Conservation (phyloP, 257 asterid genomes). For the Forsythia suspensa region DNA sequence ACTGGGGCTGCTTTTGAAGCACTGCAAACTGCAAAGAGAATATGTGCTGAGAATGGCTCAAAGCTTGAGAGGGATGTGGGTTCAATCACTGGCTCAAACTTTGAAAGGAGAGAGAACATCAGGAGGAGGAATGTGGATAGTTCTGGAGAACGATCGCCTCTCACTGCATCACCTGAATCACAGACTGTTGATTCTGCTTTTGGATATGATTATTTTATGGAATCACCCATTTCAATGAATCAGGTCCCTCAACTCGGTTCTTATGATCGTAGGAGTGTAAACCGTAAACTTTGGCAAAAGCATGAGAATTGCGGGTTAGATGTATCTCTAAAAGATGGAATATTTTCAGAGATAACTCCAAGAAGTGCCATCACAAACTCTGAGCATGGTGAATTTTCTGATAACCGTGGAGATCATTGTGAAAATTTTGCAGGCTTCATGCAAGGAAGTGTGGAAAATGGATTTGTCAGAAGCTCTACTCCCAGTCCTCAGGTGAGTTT, state of each 20-base stretch:
- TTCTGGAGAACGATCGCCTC: conserved; percentile 57
- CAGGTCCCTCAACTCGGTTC: conserved; percentile 35
- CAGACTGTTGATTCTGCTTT: conserved; percentile 62
- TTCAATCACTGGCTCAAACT: conserved; percentile 52
- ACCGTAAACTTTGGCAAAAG: conserved; percentile 73
- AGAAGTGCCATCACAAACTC: conserved; percentile 39
- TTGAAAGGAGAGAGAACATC: conserved; percentile 40
- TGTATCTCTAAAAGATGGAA: conserved; percentile 87
- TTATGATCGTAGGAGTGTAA: conserved; percentile 59
- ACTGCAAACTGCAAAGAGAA: conserved; percentile 66
- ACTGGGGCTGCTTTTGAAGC: conserved; percentile 94
- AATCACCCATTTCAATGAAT: conserved; percentile 66
- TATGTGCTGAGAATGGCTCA: conserved; percentile 46
- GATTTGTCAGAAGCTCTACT: conserved; percentile 50
- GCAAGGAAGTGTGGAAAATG: conserved; percentile 41
- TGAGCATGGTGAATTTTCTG: conserved; percentile 44
- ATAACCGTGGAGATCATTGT: conserved; percentile 31
- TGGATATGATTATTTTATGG: conserved; percentile 48
- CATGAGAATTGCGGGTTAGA: conserved; percentile 54
- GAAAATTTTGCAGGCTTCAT: conserved; percentile 67
- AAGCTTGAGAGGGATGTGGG: conserved; percentile 49
- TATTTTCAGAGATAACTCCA: conserved; percentile 49
- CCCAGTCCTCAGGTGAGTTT: conserved; percentile 75
- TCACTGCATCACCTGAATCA: conserved; percentile 79
- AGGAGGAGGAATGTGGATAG: conserved; percentile 38